phyloP scores from a whole-genome alignment of 1,139 yeast species.

The Candida labiduridarum region DNA sequence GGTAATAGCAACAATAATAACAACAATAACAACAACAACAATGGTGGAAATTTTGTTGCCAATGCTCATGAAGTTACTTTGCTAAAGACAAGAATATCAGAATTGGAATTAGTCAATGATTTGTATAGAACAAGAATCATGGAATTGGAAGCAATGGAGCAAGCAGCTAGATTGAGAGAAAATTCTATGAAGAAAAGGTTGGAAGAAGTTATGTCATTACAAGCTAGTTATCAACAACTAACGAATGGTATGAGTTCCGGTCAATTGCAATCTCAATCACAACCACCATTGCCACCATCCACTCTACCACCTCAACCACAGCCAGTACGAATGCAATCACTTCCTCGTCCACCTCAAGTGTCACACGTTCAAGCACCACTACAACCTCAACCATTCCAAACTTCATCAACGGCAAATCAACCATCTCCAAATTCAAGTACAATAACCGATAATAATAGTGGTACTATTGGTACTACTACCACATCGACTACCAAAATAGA shows the following conservation, averaged over 20 bases:
- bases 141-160: constrained; percentile 77
- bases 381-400: constrained; percentile 1
- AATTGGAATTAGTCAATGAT: constrained; percentile 87
- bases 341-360: neutral
- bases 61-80: constrained; percentile 48
- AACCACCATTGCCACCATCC: constrained; percentile 6
- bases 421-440: neutral
- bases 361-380: neutral
- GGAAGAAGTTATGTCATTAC: constrained; percentile 43
- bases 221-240: constrained; percentile 8
- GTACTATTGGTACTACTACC: no score
- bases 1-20: constrained; percentile 18
- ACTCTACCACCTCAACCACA: constrained; percentile 2
- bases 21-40: constrained; percentile 17
- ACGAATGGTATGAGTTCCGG: neutral
- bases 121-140: constrained; percentile 77
- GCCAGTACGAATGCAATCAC: neutral
- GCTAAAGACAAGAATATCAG: constrained; percentile 79
- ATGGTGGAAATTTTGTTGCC: constrained; percentile 14
- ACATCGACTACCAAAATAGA: neutral
- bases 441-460: neutral
- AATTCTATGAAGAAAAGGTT: constrained; percentile 49
- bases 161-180: constrained; percentile 57
- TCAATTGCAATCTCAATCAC: constrained; percentile 6
- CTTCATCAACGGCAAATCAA: constrained; percentile 1